Percentiles rank a stretch among this genome's conserved stretches.
Conservation (phyloP, 495 filamentous ascomycete species). For the Monascus purpureus region DNA sequence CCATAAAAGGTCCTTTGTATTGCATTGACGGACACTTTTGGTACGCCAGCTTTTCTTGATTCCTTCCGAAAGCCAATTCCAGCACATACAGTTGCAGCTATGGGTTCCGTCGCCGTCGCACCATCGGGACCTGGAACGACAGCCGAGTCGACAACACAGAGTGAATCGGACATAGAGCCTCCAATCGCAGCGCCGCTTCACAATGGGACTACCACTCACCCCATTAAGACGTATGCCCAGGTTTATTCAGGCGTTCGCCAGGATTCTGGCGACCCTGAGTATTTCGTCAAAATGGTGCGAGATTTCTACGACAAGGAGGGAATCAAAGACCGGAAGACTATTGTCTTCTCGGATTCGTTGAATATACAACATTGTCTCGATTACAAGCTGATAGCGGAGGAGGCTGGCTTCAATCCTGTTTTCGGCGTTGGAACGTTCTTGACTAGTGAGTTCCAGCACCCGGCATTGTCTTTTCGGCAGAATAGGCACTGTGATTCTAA, state of each 20-base stretch:
- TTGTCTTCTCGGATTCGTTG: slow-evolving; percentile 95
- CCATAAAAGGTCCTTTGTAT: slow-evolving; percentile 58
- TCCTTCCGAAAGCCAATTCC: slow-evolving; percentile 60
- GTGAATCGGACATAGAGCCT: slow-evolving; percentile 13
- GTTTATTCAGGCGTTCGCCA: slow-evolving; percentile 82
- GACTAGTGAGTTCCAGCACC: slow-evolving; percentile 56
- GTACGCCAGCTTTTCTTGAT: slow-evolving; percentile 76
- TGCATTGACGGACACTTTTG: slow-evolving; percentile 95
- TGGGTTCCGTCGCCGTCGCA: slow-evolving; percentile 14
- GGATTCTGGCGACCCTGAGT: slow-evolving; percentile 81
- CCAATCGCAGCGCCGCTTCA: slow-evolving; percentile 16
- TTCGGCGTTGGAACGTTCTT: slow-evolving; percentile 95
- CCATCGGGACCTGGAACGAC: slow-evolving; percentile 20
- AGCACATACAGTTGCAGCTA: slow-evolving; percentile 16
- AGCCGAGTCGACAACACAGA: slow-evolving; percentile 9
- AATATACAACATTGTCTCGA: slow-evolving; percentile 82
- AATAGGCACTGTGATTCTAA: background rate
- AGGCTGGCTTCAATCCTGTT: slow-evolving; percentile 62
- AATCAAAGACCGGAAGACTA: slow-evolving; percentile 70
- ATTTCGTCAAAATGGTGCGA: slow-evolving; percentile 70
- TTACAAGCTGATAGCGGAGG: slow-evolving; percentile 71
- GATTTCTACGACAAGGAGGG: slow-evolving; percentile 70
- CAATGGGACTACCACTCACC: slow-evolving; percentile 1
- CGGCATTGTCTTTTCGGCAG: background rate
- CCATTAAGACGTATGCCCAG: slow-evolving; percentile 56